Percentiles rank a stretch among this genome's conserved stretches.
phyloP scores from a whole-genome alignment of 148 eudicot genomes.

The Rhododendron henanense region DNA sequence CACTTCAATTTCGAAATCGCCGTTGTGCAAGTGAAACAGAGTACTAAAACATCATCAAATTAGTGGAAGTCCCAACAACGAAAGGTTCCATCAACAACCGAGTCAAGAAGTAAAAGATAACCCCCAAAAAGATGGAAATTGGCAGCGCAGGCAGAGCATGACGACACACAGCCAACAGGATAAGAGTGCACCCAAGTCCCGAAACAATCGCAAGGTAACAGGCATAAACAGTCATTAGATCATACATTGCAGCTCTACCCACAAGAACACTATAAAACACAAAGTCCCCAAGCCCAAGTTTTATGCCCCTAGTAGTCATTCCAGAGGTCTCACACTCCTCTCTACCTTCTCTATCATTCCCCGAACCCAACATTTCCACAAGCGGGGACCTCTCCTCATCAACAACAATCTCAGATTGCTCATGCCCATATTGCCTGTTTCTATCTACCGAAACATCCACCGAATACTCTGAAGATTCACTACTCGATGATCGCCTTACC shows the following conservation, averaged over 20 bases:
- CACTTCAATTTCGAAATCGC: background rate
- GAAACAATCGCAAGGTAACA: constrained; percentile 96
- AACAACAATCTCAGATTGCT: constrained; percentile 24
- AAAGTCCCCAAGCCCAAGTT: constrained; percentile 92
- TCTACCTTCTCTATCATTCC: constrained; percentile 19
- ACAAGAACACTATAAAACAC: constrained; percentile 93
- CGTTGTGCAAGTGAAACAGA: background rate
- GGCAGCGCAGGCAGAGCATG: constrained; percentile 94
- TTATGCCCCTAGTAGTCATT: constrained; percentile 44
- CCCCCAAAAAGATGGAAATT: constrained; percentile 77
- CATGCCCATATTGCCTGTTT: background rate
- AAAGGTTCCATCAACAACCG: constrained; percentile 94
- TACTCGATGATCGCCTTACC: constrained; percentile 21
- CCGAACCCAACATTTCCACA: constrained; percentile 26
- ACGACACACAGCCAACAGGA: constrained; percentile 73
- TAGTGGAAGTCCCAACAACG: constrained; percentile 76
- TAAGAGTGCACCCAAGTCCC: constrained; percentile 88
- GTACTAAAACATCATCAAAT: constrained; percentile 80
- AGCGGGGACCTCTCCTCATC: constrained; percentile 45
- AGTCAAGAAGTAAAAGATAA: constrained; percentile 87
- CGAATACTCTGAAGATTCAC: constrained; percentile 4
- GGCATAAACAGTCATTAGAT: constrained; percentile 96
- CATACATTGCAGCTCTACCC: constrained; percentile 99
- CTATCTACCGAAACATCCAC: constrained; percentile 1
- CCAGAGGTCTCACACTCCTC: constrained; percentile 15